phyloP scores from a whole-genome alignment of 1,284 basidiomycete genomes.

The Uromyces viciae-fabae region DNA sequence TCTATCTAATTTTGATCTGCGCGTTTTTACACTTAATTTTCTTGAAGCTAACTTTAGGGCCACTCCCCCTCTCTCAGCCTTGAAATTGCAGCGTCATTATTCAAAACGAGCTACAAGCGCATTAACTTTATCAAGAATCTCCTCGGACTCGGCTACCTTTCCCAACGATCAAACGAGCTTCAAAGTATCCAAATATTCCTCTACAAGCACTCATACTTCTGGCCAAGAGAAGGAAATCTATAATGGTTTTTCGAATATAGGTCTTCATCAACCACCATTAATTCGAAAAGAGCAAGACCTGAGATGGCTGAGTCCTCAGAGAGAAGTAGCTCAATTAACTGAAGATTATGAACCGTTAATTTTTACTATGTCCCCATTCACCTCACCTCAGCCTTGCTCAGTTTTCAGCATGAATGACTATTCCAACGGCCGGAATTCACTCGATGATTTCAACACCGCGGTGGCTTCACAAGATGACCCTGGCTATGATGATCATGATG shows the following conservation, averaged over 20 bases:
- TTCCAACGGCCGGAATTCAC: background rate
- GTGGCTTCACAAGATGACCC: background rate
- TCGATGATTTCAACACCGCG: background rate
- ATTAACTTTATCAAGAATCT: background rate
- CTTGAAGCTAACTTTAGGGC: too few species aligned
- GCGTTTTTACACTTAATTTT: too few species aligned
- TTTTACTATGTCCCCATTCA: slow-evolving; percentile 21
- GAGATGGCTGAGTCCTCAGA: too few species aligned
- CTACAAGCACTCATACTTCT: background rate
- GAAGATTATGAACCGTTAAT: slow-evolving; percentile 5
- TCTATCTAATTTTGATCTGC: too few species aligned
- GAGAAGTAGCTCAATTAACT: background rate
- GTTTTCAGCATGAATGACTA: background rate
- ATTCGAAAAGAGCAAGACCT: background rate
- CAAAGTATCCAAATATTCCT: too few species aligned
- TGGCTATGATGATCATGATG: background rate
- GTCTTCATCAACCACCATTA: background rate
- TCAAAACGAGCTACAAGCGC: background rate
- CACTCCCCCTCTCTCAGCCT: too few species aligned
- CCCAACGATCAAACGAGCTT: background rate
- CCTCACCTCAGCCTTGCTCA: background rate
- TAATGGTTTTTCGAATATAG: background rate
- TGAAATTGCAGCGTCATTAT: background rate
- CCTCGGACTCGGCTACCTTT: background rate
- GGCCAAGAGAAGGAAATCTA: background rate